Evolutionary conservation across 2,329 filamentous ascomycete genomes (phyloP).

Genomic region (Paraphoma sp.): DNA sequence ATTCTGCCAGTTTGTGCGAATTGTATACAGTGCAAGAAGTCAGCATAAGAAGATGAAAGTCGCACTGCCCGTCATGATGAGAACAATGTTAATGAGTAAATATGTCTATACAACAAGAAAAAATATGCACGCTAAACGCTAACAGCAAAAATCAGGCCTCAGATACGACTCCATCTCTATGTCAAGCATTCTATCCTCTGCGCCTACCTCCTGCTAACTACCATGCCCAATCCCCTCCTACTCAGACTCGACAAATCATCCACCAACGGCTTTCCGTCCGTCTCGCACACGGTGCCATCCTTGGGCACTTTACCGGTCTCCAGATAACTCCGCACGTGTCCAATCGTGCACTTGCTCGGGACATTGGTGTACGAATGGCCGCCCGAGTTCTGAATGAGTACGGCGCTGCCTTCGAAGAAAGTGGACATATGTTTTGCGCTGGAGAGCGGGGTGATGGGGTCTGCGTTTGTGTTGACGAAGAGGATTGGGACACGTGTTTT

Average conservation of each 20-base stretch:
- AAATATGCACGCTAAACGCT: background rate
- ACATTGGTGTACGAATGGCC: background rate
- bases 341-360: conserved; percentile 5
- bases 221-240: background rate
- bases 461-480: conserved; percentile 60
- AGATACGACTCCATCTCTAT: too few relatives aligned
- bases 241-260: background rate
- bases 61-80: background rate
- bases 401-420: conserved; percentile 48
- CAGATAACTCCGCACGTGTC: conserved; percentile 9
- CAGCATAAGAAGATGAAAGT: background rate
- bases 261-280: conserved; percentile 8
- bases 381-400: conserved; percentile 38
- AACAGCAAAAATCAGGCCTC: background rate
- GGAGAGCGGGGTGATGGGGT: conserved; percentile 57
- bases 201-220: background rate
- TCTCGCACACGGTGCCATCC: conserved; percentile 12
- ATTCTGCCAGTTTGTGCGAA: too few relatives aligned
- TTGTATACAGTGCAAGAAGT: too few relatives aligned
- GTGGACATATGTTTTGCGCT: conserved; percentile 46
- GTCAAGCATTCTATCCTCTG: too few relatives aligned
- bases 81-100: background rate
- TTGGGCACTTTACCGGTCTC: conserved; percentile 7
- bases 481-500: conserved; percentile 56
- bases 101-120: background rate